Evolutionary conservation across 2,329 filamentous ascomycete species (phyloP).

Genomic region (Colletotrichum acutatum): DNA sequence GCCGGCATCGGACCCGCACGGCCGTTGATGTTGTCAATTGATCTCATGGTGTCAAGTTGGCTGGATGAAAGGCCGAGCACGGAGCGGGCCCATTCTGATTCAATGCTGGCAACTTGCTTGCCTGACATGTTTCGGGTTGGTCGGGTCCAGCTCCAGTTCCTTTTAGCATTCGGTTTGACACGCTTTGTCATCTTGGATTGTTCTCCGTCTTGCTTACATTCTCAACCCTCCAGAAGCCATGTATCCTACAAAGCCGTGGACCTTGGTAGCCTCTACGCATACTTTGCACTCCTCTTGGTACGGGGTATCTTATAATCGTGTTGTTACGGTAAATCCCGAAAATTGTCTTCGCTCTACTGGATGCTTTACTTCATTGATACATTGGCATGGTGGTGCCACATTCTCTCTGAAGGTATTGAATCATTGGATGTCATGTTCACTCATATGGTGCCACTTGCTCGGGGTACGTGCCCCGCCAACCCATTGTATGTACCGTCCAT

Average conservation of each 20-base stretch:
- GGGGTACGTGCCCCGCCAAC: conserved; percentile 7
- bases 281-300: no score
- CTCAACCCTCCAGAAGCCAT: not conserved
- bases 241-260: no score
- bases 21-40: not conserved
- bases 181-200: not conserved
- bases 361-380: not conserved
- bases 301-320: not conserved
- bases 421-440: not conserved
- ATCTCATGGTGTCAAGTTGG: not conserved
- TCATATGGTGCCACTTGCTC: not conserved
- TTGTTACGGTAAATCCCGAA: not conserved
- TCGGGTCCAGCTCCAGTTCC: not conserved
- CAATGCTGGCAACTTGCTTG: not conserved
- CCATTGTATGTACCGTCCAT: not conserved
- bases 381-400: not conserved
- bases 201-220: not conserved
- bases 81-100: not conserved
- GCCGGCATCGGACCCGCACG: not conserved
- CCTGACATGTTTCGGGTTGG: not conserved
- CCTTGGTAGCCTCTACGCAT: no score
- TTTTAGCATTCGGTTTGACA: not conserved
- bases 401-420: not conserved
- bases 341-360: not conserved
- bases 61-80: not conserved